Conservation (phyloP, 805 yeast genomes). For the Zygoascus tannicola region DNA sequence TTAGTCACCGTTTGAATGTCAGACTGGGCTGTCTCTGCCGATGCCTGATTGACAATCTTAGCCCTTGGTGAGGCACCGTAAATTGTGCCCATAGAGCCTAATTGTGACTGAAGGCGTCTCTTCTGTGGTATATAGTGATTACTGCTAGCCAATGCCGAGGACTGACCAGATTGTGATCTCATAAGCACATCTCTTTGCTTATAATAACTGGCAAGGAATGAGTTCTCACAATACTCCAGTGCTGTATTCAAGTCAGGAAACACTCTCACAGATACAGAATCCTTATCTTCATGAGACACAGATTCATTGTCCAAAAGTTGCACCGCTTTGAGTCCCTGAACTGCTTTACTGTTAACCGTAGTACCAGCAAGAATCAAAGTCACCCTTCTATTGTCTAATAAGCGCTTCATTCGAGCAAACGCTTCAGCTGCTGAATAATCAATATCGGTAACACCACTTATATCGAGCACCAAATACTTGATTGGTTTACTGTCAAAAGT, state of each 20-base stretch:
- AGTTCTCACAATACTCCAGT: slow-evolving; percentile 94
- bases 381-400: slow-evolving; percentile 59
- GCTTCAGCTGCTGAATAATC: slow-evolving; percentile 97
- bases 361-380: slow-evolving; percentile 75
- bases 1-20: slow-evolving; percentile 22
- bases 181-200: slow-evolving; percentile 24
- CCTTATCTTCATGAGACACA: slow-evolving; percentile 33
- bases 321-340: slow-evolving; percentile 69
- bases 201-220: slow-evolving; percentile 60
- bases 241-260: slow-evolving; percentile 79
- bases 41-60: slow-evolving; percentile 24
- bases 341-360: slow-evolving; percentile 51
- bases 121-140: background rate
- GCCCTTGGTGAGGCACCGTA: slow-evolving; percentile 24
- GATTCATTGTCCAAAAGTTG: slow-evolving; percentile 46
- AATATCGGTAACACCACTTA: slow-evolving; percentile 66
- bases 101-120: background rate
- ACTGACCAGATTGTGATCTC: background rate
- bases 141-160: background rate
- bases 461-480: slow-evolving; percentile 73
- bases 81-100: slow-evolving; percentile 4
- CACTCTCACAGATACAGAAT: slow-evolving; percentile 40
- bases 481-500: slow-evolving; percentile 46
- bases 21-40: slow-evolving; percentile 25
- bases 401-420: slow-evolving; percentile 73